Conservation (phyloP, 2,329 filamentous ascomycete species). For the Paraconiothyrium brasiliense region DNA sequence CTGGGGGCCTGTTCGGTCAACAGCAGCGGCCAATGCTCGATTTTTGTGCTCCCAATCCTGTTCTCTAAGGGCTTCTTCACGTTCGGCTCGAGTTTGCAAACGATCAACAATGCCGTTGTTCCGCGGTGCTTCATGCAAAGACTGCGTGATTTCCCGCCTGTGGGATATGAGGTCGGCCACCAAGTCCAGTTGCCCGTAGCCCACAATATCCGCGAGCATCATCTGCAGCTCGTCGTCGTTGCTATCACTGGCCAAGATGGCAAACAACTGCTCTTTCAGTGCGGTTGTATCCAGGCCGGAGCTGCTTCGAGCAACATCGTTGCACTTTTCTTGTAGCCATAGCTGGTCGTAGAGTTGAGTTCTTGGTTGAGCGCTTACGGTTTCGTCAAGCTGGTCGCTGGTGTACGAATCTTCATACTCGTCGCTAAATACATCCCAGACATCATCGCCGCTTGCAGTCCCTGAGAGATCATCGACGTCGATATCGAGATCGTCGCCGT, state of each 20-base stretch:
- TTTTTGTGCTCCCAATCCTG: slow-evolving; percentile 87
- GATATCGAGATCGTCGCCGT: slow-evolving; percentile 67
- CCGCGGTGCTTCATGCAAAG: slow-evolving; percentile 36
- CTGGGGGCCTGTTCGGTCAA: slow-evolving; percentile 73
- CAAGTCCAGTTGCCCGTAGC: slow-evolving; percentile 92
- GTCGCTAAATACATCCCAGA: slow-evolving; percentile 92
- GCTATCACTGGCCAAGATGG: slow-evolving; percentile 74
- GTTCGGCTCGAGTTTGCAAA: slow-evolving; percentile 78
- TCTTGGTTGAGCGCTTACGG: slow-evolving; percentile 46
- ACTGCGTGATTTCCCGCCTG: slow-evolving; percentile 68
- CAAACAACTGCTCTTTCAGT: slow-evolving; percentile 80
- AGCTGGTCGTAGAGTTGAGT: slow-evolving; percentile 61
- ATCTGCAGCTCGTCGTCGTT: slow-evolving; percentile 90
- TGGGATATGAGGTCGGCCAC: slow-evolving; percentile 89
- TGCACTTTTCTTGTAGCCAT: slow-evolving; percentile 79
- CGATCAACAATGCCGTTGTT: slow-evolving; percentile 61
- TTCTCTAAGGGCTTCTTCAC: slow-evolving; percentile 78
- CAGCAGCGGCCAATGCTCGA: slow-evolving; percentile 73
- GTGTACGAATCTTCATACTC: slow-evolving; percentile 71
- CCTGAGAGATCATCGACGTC: slow-evolving; percentile 72
- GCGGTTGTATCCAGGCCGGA: slow-evolving; percentile 73
- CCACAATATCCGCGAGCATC: slow-evolving; percentile 85
- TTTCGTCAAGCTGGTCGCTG: slow-evolving; percentile 70
- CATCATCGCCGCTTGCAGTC: slow-evolving; percentile 76
- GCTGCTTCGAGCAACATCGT: slow-evolving; percentile 69